Evolutionary conservation across 78 protist genomes (phyloP), one percentile per base, ranked within the genome.

Genomic region (Monosiga brevicollis): DNA sequence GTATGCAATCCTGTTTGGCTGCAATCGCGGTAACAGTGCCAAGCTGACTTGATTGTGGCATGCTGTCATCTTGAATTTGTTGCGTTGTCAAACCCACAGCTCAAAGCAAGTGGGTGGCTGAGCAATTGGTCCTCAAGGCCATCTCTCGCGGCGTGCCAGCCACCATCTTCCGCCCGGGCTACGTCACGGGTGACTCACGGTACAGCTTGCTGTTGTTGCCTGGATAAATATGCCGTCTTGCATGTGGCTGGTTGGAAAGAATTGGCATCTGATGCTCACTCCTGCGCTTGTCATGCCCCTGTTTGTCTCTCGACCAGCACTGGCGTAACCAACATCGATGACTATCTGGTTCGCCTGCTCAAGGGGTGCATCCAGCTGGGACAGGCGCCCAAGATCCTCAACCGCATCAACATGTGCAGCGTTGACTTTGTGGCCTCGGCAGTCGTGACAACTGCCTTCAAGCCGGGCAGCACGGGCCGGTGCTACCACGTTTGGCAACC

Each of bases 331-430:
- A 91, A 89, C 43, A 37, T 73, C 35, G 94, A 91, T 78, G 94
- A 91, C 78, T 91, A 87, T 86, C 84, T 91, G 23, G 62, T 70
- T 38, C 80, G 91, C 74, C 62, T 91, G 49, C 6, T 88, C 82
- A 91, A 91, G 75, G 94, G 91, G n/a, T 91, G 94, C 49, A 38
- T 86, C 24, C 54, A 87, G 86, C 75, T 91, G n/a, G 76, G 75
- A 49, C 0, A 2, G 38, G 82, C 54, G 34, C 86, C 86, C 34
- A 9, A 1, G 32, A 83, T 83, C 80, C 42, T 6, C 70, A 83
- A 76, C 81, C n/a, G 71, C n/a, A 75, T 83, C 86, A 76, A 90
- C 87, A 82, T 84, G 85, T 42, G 83, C 54, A 84, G 90, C 15
- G 93, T 90, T 26, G 89, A 90, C 83, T 87, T 36, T 38, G 88